Base-by-base conservation (phyloP, 108 stramenopile species). In the Skeletonema potamos region DNA sequence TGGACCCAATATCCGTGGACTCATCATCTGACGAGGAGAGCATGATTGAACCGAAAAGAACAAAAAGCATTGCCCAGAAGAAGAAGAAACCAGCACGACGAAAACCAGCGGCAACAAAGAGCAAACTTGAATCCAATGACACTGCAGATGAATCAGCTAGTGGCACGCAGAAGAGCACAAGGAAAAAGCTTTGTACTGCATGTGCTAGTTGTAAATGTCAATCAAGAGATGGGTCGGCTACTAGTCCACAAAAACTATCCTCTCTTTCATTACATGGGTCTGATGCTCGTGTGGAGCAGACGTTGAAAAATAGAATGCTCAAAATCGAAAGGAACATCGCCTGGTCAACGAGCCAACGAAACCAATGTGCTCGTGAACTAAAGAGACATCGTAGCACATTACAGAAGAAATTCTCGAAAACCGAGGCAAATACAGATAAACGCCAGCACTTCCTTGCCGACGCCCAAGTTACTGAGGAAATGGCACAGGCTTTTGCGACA, bases 381-480 rank as follows among this genome's bases (percentile, higher is more conserved):
- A 70, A 69, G 20, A 66, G 65, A 62, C 76, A 70, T 64, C 58
- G 69, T 34, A 58, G 60, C 39, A 30, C 32, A 26, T 70, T 77
- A 69, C 41, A 63, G 8, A 77, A 77, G 58, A 65, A 59, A 32
- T 70, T 63, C 54, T 69, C 58, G 33, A 58, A 68, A 34, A 24
- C 15, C 1, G 32, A 30, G 57, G 36, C 48, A 18, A 32, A 59
- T 11, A 30, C 56, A 30, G 27, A 34, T 6, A 13, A 27, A 33
- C 67, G 70, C 36, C 59, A 63, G 27, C 60, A 56, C 58, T 77
- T 77, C 61, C 69, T 77, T 54, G 64, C 76, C 1, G 76, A 77
- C 54, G 62, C 51, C 3, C 61, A 72, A 30, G 48, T 77, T 20
- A 63, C 44, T 22, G 62, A 69, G 22, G 54, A 70, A 36, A 36